These are phyloP conservation scores for Cytidiella melzeri DNA, from an alignment of 768 basidiomycete genomes.

Conservation along the genomic window DNA sequence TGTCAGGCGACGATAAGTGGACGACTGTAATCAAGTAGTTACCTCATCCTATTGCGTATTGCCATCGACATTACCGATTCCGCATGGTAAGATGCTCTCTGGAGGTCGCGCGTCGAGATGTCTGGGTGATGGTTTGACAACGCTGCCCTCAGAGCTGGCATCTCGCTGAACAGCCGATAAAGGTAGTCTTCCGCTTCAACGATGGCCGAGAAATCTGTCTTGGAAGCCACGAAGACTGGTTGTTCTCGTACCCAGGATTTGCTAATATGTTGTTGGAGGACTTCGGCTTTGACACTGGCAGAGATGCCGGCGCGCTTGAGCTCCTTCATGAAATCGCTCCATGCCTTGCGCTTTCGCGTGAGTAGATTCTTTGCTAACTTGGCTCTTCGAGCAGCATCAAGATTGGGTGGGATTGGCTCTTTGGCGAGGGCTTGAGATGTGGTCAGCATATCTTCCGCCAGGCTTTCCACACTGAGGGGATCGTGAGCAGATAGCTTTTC, in stretches of 20 bases:
- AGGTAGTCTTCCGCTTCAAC: slow-evolving; percentile 60
- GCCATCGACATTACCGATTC: slow-evolving; percentile 75
- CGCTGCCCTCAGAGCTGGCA: slow-evolving; percentile 60
- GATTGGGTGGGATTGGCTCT: slow-evolving; percentile 35
- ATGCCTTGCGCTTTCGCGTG: slow-evolving; percentile 82
- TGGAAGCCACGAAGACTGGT: slow-evolving; percentile 26
- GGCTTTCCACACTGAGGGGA: slow-evolving; percentile 42
- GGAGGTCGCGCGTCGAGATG: slow-evolving; percentile 80
- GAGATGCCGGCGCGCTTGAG: slow-evolving; percentile 76
- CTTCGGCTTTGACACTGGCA: slow-evolving; percentile 61
- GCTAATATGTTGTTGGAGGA: slow-evolving; percentile 50
- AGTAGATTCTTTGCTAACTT: slow-evolving; percentile 70
- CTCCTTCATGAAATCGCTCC: slow-evolving; percentile 87
- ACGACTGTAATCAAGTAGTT: slow-evolving; percentile 23
- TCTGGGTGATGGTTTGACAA: slow-evolving; percentile 74
- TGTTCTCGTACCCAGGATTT: slow-evolving; percentile 64
- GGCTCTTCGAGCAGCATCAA: slow-evolving; percentile 43
- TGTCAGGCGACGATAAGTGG: neutral
- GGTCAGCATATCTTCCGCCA: slow-evolving; percentile 58
- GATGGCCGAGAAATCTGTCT: slow-evolving; percentile 12
- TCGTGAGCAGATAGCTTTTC: slow-evolving; percentile 36
- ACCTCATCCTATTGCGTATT: slow-evolving; percentile 59
- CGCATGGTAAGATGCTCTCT: slow-evolving; percentile 67
- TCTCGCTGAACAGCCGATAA: slow-evolving; percentile 49
- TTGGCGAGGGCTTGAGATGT: slow-evolving; percentile 53